Percentiles rank a stretch among this genome's conserved stretches.
These are phyloP conservation scores for Talaromyces rugulosus DNA, from an alignment of 2,329 filamentous ascomycete genomes.

Conservation along the genomic window DNA sequence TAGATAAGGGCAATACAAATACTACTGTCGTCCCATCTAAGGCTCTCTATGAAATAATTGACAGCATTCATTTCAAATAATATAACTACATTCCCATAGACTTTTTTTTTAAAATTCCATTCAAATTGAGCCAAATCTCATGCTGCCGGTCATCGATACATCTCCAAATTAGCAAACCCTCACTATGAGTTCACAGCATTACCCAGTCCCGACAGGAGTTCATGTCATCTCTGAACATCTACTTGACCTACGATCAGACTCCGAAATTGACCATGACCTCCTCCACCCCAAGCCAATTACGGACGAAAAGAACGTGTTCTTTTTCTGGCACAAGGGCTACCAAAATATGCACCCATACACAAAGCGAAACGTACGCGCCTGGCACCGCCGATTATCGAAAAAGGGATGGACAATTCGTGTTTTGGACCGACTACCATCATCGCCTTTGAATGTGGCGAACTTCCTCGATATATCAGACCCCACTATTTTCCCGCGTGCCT, in stretches of 20 bases:
- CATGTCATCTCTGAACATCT: constrained; percentile 36
- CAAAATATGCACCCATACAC: constrained; percentile 48
- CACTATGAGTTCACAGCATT: constrained; percentile 3
- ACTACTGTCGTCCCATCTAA: not conserved
- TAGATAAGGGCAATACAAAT: not conserved
- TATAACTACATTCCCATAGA: not conserved
- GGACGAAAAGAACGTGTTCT: constrained; percentile 53
- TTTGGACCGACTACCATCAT: constrained; percentile 42
- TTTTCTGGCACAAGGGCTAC: constrained; percentile 56
- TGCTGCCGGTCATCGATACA: not conserved
- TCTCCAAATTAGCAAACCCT: not conserved
- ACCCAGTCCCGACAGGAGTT: constrained; percentile 34
- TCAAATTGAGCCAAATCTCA: not conserved
- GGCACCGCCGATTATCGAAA: constrained; percentile 50
- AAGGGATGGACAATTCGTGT: constrained; percentile 53
- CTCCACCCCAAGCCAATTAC: constrained; percentile 36
- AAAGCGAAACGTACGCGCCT: constrained; percentile 51
- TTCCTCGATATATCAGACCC: constrained; percentile 47
- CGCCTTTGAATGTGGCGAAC: constrained; percentile 46
- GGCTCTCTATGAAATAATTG: too few species aligned
- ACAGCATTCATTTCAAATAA: not conserved
- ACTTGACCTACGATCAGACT: constrained; percentile 46
- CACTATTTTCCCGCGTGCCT: constrained; percentile 46
- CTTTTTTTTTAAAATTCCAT: not conserved
- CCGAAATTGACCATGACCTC: constrained; percentile 43